Evolutionary conservation across 2,329 filamentous ascomycete genomes (phyloP).

Genomic region (Diaporthe sp.): DNA sequence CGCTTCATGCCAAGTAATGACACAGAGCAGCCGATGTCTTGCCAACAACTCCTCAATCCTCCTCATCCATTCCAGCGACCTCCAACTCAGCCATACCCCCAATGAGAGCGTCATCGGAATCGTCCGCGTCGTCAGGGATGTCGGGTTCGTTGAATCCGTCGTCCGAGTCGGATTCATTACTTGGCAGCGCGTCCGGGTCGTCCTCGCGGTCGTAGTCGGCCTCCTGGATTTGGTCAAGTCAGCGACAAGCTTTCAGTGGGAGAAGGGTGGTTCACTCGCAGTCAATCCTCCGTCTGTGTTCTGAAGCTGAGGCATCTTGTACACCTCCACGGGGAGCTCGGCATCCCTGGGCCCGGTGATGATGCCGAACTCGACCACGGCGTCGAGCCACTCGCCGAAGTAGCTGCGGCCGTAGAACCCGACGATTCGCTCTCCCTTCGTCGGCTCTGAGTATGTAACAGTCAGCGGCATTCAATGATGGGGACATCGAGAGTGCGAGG

Average conservation of each 20-base stretch:
- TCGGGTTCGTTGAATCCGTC: not conserved
- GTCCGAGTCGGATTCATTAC: not conserved
- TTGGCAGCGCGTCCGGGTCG: not conserved
- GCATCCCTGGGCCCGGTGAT: not conserved
- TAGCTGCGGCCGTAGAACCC: not conserved
- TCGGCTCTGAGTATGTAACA: not conserved
- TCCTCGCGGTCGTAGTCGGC: not conserved
- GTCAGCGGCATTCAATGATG: not conserved
- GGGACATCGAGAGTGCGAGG: rapidly evolving
- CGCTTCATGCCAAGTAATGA: no score
- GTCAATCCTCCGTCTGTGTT: not conserved
- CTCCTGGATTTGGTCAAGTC: not conserved
- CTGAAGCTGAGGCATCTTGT: not conserved
- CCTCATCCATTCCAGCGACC: not conserved
- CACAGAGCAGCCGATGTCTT: not conserved
- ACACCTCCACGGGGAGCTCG: not conserved
- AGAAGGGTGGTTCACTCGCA: not conserved
- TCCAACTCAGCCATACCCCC: not conserved
- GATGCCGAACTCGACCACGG: not conserved
- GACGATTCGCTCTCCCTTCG: not conserved
- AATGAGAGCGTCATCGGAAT: not conserved
- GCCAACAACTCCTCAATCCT: not conserved
- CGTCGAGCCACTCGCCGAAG: not conserved
- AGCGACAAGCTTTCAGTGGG: not conserved
- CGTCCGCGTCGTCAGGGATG: no score